phyloP scores from a whole-genome alignment of 2,329 filamentous ascomycete genomes.

The Paecilomyces sp. region DNA sequence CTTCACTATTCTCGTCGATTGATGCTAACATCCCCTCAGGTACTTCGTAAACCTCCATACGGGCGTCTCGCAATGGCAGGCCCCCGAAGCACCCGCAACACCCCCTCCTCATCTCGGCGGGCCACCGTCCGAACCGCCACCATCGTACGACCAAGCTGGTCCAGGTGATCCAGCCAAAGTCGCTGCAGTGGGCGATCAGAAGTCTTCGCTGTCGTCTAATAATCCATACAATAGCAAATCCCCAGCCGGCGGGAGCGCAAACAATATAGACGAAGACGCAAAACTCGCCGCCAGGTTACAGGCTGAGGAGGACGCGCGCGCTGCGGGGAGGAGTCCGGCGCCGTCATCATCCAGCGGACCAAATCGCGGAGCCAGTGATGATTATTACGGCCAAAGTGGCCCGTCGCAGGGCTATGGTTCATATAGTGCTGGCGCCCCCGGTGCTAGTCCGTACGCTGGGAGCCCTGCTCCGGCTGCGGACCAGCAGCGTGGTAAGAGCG shows the following conservation, averaged over 20 bases:
- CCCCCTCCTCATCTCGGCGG: slow-evolving; percentile 48
- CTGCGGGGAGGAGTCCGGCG: slow-evolving; percentile 18
- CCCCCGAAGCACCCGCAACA: slow-evolving; percentile 67
- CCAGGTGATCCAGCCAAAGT: slow-evolving; percentile 35
- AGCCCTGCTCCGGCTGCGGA: background rate
- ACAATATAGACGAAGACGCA: slow-evolving; percentile 58
- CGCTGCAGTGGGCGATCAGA: slow-evolving; percentile 30
- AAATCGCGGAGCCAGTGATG: slow-evolving; percentile 33
- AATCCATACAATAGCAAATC: slow-evolving; percentile 57
- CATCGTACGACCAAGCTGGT: slow-evolving; percentile 55
- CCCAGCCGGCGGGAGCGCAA: slow-evolving; percentile 4
- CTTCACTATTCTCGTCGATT: background rate
- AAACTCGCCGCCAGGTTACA: slow-evolving; percentile 69
- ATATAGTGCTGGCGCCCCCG: slow-evolving; percentile 1
- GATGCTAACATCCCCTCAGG: slow-evolving; percentile 40
- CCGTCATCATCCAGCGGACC: background rate
- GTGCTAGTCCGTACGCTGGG: slow-evolving; percentile 1
- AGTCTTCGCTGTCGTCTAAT: slow-evolving; percentile 52
- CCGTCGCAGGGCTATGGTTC: slow-evolving; percentile 3
- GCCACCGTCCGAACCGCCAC: slow-evolving; percentile 34
- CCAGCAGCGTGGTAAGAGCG: slow-evolving; percentile 1
- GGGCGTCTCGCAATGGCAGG: slow-evolving; percentile 86
- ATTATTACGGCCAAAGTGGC: slow-evolving; percentile 38
- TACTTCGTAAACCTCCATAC: slow-evolving; percentile 89
- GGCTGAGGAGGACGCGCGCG: slow-evolving; percentile 70